A percentile compares a stretch with the other conserved stretches of the same genome.
These are phyloP conservation scores for Haplographium delicatum DNA, from an alignment of 495 filamentous ascomycete genomes.

Conservation along the genomic window DNA sequence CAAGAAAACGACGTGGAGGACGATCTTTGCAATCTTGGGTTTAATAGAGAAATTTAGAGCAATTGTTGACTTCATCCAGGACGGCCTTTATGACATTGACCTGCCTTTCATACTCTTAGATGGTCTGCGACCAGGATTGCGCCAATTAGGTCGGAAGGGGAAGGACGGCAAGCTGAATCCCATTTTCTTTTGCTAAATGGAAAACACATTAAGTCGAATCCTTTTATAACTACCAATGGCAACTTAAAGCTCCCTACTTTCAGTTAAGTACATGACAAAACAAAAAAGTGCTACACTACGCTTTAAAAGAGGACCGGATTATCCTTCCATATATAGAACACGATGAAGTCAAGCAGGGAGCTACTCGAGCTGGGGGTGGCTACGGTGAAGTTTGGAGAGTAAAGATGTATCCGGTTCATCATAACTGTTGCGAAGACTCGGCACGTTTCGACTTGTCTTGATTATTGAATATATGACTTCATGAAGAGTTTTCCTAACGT, in stretches of 20 bases:
- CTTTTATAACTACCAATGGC: conserved; percentile 17
- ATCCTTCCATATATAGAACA: conserved; percentile 8
- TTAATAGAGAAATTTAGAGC: conserved; percentile 11
- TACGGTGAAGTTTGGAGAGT: conserved; percentile 9
- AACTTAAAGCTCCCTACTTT: conserved; percentile 21
- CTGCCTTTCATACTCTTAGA: conserved; percentile 17
- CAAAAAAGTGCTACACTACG: neutral
- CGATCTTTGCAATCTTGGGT: conserved; percentile 25
- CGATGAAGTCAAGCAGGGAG: neutral
- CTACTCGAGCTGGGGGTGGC: too few species aligned
- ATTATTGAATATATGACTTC: too few species aligned
- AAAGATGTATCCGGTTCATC: conserved; percentile 14
- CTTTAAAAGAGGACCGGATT: neutral
- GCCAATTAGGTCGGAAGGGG: neutral
- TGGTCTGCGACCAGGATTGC: neutral
- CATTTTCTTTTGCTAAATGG: conserved; percentile 2
- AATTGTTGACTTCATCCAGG: conserved; percentile 20
- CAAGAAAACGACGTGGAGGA: conserved; percentile 7
- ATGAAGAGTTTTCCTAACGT: too few species aligned
- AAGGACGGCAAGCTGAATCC: neutral
- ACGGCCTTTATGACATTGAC: conserved; percentile 18
- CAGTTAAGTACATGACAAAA: neutral
- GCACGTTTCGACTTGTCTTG: neutral
- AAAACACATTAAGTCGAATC: neutral
- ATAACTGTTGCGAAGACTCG: conserved; percentile 11